Base-by-base conservation (phyloP, 768 basidiomycete species). In the Tricholoma sp. region DNA sequence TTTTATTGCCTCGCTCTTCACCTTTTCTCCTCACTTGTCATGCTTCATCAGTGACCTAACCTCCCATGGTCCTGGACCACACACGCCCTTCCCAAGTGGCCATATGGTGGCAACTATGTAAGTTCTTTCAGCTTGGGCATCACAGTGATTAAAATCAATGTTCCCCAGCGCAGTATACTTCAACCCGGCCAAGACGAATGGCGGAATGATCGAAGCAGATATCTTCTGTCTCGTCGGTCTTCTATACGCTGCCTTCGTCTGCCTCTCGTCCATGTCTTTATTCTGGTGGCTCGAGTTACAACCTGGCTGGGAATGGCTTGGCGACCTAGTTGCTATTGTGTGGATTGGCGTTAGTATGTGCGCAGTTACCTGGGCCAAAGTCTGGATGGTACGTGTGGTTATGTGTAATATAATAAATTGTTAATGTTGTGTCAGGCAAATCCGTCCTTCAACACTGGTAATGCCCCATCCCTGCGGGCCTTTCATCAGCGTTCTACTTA, bases 51-150 rank as follows among this genome's bases (percentile, higher is more conserved):
- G 85, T 4, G 82, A 85, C 66, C 61, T 86, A 59, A 74, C 82
- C 6, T 75, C 81, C 4, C 75, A 79, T 63, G 76, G 79, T 43
- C 73, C 82, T 58, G 74, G 77, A 8, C 75, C 76, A 14, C 70
- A 71, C 16, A 69, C 71, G n/a, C 89, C 90, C 2, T 84, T 86
- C 12, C 85, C 88, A 9, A 87, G 88, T 58, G 92, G 86, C 1
- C 94, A 97, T 72, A 86, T 96, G 86, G 88, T 96, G 8, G 92
- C 94, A 8, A 94, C 94, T 2, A 82, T 97, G 94, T 94, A 69
- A 67, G 88, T 74, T n/a, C 24, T 31, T 39, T 27, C 14, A 21
- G 50, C 14, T 4, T 18, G 8, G 27, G 18, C 27, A n/a, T 31
- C 41, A 31, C 32, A 8, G 19, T 43, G 22, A 9, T 32, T 43